Base-by-base conservation (phyloP, 106 monocot species). In the Apostasia ramifera region DNA sequence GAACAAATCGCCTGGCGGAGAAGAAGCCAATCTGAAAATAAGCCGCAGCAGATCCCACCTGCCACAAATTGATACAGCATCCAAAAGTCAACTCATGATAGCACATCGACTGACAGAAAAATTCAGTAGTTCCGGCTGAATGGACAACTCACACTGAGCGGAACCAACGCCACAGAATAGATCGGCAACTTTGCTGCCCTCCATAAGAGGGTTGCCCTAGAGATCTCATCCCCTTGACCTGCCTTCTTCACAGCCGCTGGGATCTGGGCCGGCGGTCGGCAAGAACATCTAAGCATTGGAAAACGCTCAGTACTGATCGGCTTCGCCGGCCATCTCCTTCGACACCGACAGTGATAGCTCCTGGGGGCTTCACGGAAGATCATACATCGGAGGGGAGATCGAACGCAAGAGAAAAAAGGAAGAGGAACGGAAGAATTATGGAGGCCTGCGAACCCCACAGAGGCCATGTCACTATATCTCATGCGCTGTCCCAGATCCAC, bases 151-250 rank as follows among this genome's bases (percentile, higher is more conserved):
- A 98, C 97, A 11, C 89, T 83, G 48, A 98, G 85, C 37, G 97
- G 92, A 5, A 92, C 85, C 15, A 98, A 53, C 14, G 97, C 92
- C 1, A 98, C 97, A 43, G 97, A 98, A 65, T 92, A 98, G 65
- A 98, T 92, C 55, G 97, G 97, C 38, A 92, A 71, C 75, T 98
- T 98, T 12, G 73, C 79, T 9, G 97, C 92, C 50, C 97, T 86
- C 97, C 97, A 98, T 0, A 98, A 26, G 40, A 98, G 79, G 37
- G 81, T 85, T n/a, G 73, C 77, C 9, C 77, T 60, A 5, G 95
- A 84, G 44, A 87, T 42, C 73, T 77, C 77, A 37, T 69, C 81
- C 13, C 64, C 70, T 45, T 13, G 38, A n/a, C 2, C n/a, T 76
- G 0, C 47, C 72, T 42, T 58, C 57, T 42, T 43, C 70, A 45